Evolutionary conservation across 176 grass and related monocot genomes (phyloP).

Genomic region (maize (Zea mays)): Zm-B73-REFERENCE-NAM-5.0 NC_050097.1:193587501-193588000

Average conservation of each 20-base stretch:
- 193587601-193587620: slow-evolving; percentile 19
- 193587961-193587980: not conserved
- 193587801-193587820: slow-evolving; percentile 20
- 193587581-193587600: not conserved
- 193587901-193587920: slow-evolving; percentile 29
- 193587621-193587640: slow-evolving; percentile 6
- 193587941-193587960: slow-evolving; percentile 35
- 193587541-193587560: not conserved
- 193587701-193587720: not conserved
- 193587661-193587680: slow-evolving; percentile 9
- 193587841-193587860: slow-evolving; percentile 26
- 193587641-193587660: slow-evolving; percentile 4
- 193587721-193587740: slow-evolving; percentile 16
- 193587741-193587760: slow-evolving; percentile 30
- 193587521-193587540: not conserved
- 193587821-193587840: slow-evolving; percentile 24
- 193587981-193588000: slow-evolving; percentile 27
- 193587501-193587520: not conserved
- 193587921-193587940: slow-evolving; percentile 29
- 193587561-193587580: not conserved
- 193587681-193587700: too few relatives aligned
- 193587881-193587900: slow-evolving; percentile 42
- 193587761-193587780: slow-evolving; percentile 19
- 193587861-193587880: slow-evolving; percentile 36
- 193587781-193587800: slow-evolving; percentile 20